These are phyloP conservation scores for Stemphylium beticola DNA, from an alignment of 2,329 filamentous ascomycete species.

Conservation along the genomic window DNA sequence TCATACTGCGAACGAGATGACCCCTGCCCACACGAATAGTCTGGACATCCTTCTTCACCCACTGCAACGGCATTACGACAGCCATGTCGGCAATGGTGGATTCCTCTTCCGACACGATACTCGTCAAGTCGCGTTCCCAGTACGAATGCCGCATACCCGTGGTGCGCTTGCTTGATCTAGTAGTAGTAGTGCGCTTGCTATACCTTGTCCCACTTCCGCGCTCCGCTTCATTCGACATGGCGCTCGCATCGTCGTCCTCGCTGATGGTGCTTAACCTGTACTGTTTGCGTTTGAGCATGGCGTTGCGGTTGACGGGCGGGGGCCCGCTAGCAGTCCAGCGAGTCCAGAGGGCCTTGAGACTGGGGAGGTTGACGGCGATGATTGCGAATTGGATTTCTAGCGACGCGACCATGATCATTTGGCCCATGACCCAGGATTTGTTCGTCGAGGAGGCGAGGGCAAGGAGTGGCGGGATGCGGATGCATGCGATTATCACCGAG, in stretches of 20 bases:
- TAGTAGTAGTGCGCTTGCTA: not conserved
- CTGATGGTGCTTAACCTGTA: not conserved
- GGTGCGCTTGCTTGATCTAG: not conserved
- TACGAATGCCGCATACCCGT: not conserved
- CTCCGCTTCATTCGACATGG: not conserved
- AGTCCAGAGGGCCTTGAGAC: conserved; percentile 4
- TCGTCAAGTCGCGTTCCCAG: conserved; percentile 3
- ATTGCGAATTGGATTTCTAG: conserved; percentile 11
- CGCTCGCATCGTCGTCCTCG: not conserved
- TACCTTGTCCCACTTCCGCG: not conserved
- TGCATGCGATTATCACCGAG: conserved; percentile 4
- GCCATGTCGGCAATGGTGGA: conserved; percentile 4
- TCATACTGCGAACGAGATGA: conserved; percentile 6
- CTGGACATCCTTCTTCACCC: conserved; percentile 6
- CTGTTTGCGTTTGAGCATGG: not conserved
- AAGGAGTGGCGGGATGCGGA: not conserved
- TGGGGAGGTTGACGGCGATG: conserved; percentile 4
- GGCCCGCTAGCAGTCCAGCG: not conserved
- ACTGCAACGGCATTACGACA: conserved; percentile 6
- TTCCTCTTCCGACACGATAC: conserved; percentile 5
- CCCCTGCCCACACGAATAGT: conserved; percentile 8
- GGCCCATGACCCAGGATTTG: not conserved
- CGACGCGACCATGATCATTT: not conserved
- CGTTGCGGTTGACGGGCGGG: not conserved
- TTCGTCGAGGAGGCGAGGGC: not conserved